Percentiles rank a stretch among this genome's conserved stretches.
Conservation (phyloP, 805 yeast species). For the Myxozyma neglecta region DNA sequence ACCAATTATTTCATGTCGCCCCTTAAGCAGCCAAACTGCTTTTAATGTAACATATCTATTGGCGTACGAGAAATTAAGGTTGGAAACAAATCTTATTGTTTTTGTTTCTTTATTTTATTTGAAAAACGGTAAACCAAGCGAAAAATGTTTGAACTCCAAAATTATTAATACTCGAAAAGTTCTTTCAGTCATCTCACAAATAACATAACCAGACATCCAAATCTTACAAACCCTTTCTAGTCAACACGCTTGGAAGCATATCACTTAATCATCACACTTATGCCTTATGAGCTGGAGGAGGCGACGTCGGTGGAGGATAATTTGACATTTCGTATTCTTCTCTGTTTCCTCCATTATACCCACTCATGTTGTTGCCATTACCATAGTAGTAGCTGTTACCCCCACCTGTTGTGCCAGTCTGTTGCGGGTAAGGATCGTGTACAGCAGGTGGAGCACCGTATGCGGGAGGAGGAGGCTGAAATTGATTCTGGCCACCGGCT, state of each 20-base stretch:
- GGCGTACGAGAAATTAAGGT: too few relatives aligned
- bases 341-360: background rate
- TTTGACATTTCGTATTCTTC: constrained; percentile 21
- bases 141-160: too few relatives aligned
- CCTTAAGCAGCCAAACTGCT: too few relatives aligned
- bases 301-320: constrained; percentile 20
- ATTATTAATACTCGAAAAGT: too few relatives aligned
- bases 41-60: too few relatives aligned
- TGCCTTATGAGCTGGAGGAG: constrained; percentile 17
- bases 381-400: constrained; percentile 1
- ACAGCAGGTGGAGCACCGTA: constrained; percentile 4
- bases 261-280: background rate
- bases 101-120: too few relatives aligned
- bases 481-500: constrained; percentile 5
- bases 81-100: too few relatives aligned
- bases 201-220: background rate
- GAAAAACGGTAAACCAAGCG: too few relatives aligned
- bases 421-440: constrained; percentile 3
- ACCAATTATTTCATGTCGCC: too few relatives aligned
- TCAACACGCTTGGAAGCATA: background rate
- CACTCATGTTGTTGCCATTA: background rate
- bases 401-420: background rate
- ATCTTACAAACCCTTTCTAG: background rate
- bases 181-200: too few relatives aligned
- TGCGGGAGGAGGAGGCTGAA: constrained; percentile 22